phyloP scores from a whole-genome alignment of 2,329 filamentous ascomycete species.

The Arachnopeziza araneosa region DNA sequence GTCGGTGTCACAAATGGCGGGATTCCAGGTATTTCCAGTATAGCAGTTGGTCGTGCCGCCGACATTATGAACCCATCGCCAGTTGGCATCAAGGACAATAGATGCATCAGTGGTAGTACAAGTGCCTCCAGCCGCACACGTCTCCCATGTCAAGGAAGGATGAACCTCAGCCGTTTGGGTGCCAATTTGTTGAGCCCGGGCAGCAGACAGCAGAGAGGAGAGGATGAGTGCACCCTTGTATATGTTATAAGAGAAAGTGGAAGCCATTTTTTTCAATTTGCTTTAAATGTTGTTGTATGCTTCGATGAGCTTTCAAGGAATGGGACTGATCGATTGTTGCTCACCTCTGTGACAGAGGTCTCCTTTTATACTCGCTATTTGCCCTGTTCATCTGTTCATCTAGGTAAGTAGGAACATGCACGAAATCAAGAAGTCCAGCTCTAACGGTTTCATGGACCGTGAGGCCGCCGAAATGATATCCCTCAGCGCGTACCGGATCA shows the following conservation, averaged over 20 bases:
- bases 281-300: not conserved
- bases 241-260: not conserved
- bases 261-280: not conserved
- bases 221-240: constrained; percentile 15
- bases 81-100: constrained; percentile 51
- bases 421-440: not conserved
- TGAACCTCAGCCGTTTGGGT: constrained; percentile 42
- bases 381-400: not conserved
- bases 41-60: constrained; percentile 34
- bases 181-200: constrained; percentile 43
- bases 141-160: constrained; percentile 46
- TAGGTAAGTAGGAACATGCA: not conserved
- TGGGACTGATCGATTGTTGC: not conserved
- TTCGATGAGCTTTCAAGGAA: not conserved
- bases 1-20: constrained; percentile 38
- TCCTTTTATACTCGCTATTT: not conserved
- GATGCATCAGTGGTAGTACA: constrained; percentile 44
- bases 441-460: not conserved
- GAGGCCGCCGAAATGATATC: not conserved
- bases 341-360: not conserved
- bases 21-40: constrained; percentile 39
- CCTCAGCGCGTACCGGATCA: not conserved
- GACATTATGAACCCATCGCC: constrained; percentile 49
- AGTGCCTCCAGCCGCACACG: constrained; percentile 40
- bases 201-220: constrained; percentile 28